These are phyloP conservation scores for Geotrichum armillariae DNA, from an alignment of 1,139 yeast species.

Conservation along the genomic window DNA sequence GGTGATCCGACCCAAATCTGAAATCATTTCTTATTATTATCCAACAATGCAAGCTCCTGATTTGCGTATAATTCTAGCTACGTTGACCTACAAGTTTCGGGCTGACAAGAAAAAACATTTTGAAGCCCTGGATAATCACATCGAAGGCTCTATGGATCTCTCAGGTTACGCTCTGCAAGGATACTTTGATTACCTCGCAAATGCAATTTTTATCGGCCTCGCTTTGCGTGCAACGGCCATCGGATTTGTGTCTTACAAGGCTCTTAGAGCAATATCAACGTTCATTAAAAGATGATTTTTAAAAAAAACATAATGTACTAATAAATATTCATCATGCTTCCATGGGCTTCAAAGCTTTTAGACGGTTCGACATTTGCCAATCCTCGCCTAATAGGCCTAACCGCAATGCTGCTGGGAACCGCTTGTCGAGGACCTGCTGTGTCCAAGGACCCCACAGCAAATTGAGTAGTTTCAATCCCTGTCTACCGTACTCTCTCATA, in stretches of 20 bases:
- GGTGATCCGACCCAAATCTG: slow-evolving; percentile 29
- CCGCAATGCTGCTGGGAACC: slow-evolving; percentile 76
- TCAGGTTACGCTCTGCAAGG: slow-evolving; percentile 20
- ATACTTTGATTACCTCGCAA: slow-evolving; percentile 20
- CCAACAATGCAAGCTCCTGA: slow-evolving; percentile 30
- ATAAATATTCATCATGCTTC: slow-evolving; percentile 4
- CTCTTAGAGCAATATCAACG: neutral
- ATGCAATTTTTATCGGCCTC: slow-evolving; percentile 16
- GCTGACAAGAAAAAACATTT: slow-evolving; percentile 5
- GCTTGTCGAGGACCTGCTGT: slow-evolving; percentile 46
- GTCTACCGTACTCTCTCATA: slow-evolving; percentile 58
- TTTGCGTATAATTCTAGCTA: slow-evolving; percentile 22
- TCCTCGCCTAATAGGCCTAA: slow-evolving; percentile 76
- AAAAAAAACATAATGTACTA: neutral
- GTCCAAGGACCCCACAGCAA: slow-evolving; percentile 54
- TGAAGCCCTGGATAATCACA: neutral
- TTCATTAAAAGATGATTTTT: neutral
- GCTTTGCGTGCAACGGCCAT: slow-evolving; percentile 7
- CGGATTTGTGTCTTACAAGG: slow-evolving; percentile 5
- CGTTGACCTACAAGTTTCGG: slow-evolving; percentile 17
- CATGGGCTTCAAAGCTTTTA: slow-evolving; percentile 36
- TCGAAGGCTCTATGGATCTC: slow-evolving; percentile 22
- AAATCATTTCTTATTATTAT: slow-evolving; percentile 15
- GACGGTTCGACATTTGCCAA: slow-evolving; percentile 51
- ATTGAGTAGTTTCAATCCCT: slow-evolving; percentile 62